These are phyloP conservation scores for Galeopsis tetrahit DNA, from an alignment of 257 asterid genomes.

Conservation along the genomic window DNA sequence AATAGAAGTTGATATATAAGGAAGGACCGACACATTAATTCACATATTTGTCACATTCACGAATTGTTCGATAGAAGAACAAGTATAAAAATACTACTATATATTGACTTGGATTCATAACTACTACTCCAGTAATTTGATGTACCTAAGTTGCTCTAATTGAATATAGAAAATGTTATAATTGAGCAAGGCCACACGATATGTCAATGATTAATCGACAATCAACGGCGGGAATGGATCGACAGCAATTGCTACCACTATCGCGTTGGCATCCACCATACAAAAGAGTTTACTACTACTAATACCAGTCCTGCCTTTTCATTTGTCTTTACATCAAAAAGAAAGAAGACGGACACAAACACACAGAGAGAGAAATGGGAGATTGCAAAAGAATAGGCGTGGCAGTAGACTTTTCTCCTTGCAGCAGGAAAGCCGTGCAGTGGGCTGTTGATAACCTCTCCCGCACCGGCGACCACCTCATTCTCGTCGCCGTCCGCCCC, in stretches of 20 bases:
- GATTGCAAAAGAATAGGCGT: slow-evolving; percentile 75
- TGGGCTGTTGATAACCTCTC: slow-evolving; percentile 79
- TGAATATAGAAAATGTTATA: too few species aligned
- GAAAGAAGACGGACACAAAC: not conserved
- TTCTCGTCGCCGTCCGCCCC: slow-evolving; percentile 64
- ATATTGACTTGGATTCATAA: too few species aligned
- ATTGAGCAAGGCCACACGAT: slow-evolving; percentile 15
- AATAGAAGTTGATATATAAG: too few species aligned
- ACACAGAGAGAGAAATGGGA: slow-evolving; percentile 46
- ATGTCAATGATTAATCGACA: not conserved
- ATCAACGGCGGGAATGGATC: not conserved
- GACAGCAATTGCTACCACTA: not conserved
- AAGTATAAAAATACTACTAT: too few species aligned
- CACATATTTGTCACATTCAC: too few species aligned
- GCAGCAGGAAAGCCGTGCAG: slow-evolving; percentile 74
- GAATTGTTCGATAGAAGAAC: too few species aligned
- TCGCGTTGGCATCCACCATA: not conserved
- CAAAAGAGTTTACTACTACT: not conserved
- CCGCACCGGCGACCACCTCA: slow-evolving; percentile 77
- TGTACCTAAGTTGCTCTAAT: too few species aligned
- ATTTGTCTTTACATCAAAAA: not conserved
- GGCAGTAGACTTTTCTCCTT: slow-evolving; percentile 86
- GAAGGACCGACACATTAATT: too few species aligned
- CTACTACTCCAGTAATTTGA: too few species aligned
- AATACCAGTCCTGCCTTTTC: not conserved